These are phyloP conservation scores for Aspergillus tubingensis DNA, from an alignment of 2,329 filamentous ascomycete species.

Conservation along the genomic window DNA sequence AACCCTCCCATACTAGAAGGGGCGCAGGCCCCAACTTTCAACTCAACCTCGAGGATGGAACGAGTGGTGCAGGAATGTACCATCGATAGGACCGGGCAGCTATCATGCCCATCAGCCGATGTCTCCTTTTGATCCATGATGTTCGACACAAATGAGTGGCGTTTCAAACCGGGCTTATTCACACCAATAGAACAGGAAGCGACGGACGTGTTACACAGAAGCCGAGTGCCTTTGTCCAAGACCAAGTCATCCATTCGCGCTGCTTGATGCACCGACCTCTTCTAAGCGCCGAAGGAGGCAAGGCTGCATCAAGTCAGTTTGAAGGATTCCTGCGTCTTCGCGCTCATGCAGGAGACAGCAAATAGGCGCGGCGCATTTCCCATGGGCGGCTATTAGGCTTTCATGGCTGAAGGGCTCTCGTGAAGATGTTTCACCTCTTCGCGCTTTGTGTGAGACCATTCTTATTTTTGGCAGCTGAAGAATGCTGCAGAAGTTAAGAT, in stretches of 20 bases:
- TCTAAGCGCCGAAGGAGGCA: constrained; percentile 2
- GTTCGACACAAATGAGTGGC: too few species aligned
- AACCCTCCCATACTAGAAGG: too few species aligned
- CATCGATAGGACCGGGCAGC: neutral
- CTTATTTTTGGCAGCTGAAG: constrained; percentile 6
- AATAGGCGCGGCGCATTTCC: neutral
- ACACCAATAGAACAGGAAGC: neutral
- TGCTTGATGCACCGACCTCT: neutral
- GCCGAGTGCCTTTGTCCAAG: neutral
- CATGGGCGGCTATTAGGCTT: constrained; percentile 4
- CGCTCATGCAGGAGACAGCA: constrained; percentile 5
- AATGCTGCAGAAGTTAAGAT: neutral
- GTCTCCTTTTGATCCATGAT: too few species aligned
- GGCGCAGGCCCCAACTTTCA: too few species aligned
- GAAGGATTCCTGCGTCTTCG: neutral
- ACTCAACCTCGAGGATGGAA: too few species aligned
- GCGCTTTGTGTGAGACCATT: neutral
- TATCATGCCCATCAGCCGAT: neutral
- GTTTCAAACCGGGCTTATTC: neutral
- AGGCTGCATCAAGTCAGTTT: neutral
- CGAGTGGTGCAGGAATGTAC: too few species aligned
- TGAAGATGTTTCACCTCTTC: neutral
- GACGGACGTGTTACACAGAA: neutral
- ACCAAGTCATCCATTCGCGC: neutral
- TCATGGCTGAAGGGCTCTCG: neutral